phyloP scores from a whole-genome alignment of 257 asterid genomes.

The Oldenlandia corymbosa region DNA sequence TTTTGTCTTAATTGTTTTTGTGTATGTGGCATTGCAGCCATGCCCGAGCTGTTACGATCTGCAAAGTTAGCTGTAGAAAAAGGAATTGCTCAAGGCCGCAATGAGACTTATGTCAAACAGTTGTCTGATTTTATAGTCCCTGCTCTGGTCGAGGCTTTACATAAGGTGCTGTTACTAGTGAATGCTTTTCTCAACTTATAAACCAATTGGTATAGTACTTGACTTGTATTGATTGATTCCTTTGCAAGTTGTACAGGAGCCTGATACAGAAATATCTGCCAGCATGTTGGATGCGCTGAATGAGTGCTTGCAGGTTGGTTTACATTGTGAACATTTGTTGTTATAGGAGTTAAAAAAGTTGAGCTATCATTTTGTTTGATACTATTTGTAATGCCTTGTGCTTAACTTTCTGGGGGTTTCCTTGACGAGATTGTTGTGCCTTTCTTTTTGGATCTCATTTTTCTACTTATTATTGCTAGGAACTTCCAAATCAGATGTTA shows the following conservation, averaged over 20 bases:
- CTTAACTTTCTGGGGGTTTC: too few species aligned
- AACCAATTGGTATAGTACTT: constrained; percentile 1
- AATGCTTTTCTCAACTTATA: neutral
- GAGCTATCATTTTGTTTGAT: neutral
- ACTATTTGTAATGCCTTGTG: too few species aligned
- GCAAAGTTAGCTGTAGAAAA: constrained; percentile 94
- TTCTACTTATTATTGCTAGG: neutral
- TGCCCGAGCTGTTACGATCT: constrained; percentile 92
- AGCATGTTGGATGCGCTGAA: constrained; percentile 81
- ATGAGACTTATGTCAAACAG: constrained; percentile 73
- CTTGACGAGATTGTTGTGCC: neutral
- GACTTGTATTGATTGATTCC: constrained; percentile 18
- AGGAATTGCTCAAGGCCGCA: constrained; percentile 87
- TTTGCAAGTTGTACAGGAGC: constrained; percentile 57
- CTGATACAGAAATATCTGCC: constrained; percentile 90
- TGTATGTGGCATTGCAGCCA: constrained; percentile 44
- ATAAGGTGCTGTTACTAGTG: constrained; percentile 44
- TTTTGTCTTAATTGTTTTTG: neutral
- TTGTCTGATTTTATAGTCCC: constrained; percentile 67
- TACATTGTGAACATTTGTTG: neutral
- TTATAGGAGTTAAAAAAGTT: neutral
- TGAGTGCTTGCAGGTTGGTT: constrained; percentile 84
- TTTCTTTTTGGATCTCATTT: constrained; percentile 1
- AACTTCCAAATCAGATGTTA: neutral
- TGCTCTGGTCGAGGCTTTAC: constrained; percentile 81